Evolutionary conservation across 345 rosid genomes (phyloP), one percentile per base, ranked within the genome.

Genomic region (Gossypioides kirkii): DNA sequence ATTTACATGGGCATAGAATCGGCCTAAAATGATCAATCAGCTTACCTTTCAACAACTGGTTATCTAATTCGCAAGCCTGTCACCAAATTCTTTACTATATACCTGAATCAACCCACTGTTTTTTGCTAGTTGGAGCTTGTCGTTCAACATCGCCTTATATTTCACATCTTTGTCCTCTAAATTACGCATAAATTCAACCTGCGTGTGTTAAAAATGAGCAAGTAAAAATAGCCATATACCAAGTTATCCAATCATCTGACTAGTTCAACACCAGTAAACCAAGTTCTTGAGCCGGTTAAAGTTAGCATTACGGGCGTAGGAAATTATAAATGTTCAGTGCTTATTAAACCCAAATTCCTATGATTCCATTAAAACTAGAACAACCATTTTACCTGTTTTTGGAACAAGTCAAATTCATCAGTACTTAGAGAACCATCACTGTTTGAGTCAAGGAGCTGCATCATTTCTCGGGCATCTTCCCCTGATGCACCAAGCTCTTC

Each of bases 401-500:
- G 97, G 67, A 94, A 94, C 53, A 77, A 78, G 53, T 86, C 85
- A 38, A 94, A 94, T 82, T 94, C 98, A 5, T 94, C 97, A 2
- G 92, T 87, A 84, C 97, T 94, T 63, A 94, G 83, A 76, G 97
- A 94, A 20, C 98, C 97, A 69, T 94, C 97, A 63, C 97, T 92
- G 74, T 94, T 90, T 20, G 95, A 83, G 78, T 94, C 98, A 49
- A 94, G 97, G 74, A 90, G 93, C 78, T 82, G 89, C 97, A 94
- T 92, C 98, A 94, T 94, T 85, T 92, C 90, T 58, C 73, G 78
- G 25, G 98, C 98, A 62, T 94, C 97, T 77, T 94, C 93, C 45
- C 88, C 97, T 5, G 97, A 90, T 43, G 97, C 97, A 53, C 97
- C 98, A 18, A 94, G 92, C 88, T 94, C 97, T 80, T 94, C 97